Percentiles rank a stretch among this genome's conserved stretches.
phyloP scores from a whole-genome alignment of 2,329 filamentous ascomycete genomes.

The Xylaria sp. region DNA sequence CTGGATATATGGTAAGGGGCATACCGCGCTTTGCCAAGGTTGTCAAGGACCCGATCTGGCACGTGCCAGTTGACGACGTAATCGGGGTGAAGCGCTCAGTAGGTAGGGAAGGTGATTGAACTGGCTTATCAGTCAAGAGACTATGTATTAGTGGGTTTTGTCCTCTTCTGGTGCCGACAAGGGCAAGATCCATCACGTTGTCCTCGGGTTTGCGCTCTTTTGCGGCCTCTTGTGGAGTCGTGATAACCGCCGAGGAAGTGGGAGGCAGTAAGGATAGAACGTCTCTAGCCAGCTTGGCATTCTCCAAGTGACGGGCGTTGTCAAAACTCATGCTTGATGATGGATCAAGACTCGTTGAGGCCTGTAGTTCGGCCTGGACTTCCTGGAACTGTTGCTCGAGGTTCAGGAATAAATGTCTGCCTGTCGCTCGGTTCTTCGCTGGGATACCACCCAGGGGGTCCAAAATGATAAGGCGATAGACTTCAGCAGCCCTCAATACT shows the following conservation, averaged over 20 bases:
- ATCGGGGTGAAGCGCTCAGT: slow-evolving; percentile 53
- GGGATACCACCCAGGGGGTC: slow-evolving; percentile 85
- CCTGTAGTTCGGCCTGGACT: slow-evolving; percentile 57
- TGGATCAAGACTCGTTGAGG: slow-evolving; percentile 12
- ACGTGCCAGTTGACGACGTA: slow-evolving; percentile 33
- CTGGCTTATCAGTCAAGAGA: slow-evolving; percentile 87
- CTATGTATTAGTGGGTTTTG: slow-evolving; percentile 92
- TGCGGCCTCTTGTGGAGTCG: slow-evolving; percentile 78
- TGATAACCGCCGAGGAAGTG: slow-evolving; percentile 81
- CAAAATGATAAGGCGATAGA: slow-evolving; percentile 84
- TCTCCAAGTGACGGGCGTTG: slow-evolving; percentile 48
- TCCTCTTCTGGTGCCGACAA: slow-evolving; percentile 45
- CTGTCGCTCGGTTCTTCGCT: slow-evolving; percentile 53
- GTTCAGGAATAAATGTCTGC: slow-evolving; percentile 82
- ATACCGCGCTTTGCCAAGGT: slow-evolving; percentile 90
- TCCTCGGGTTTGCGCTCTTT: slow-evolving; percentile 40
- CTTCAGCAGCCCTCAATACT: slow-evolving; percentile 35
- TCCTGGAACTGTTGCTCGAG: slow-evolving; percentile 79
- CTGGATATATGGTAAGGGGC: slow-evolving; percentile 76
- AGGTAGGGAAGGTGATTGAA: slow-evolving; percentile 86
- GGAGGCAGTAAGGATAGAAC: slow-evolving; percentile 72
- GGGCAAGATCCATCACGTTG: slow-evolving; percentile 50
- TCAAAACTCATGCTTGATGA: slow-evolving; percentile 31
- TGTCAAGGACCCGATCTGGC: slow-evolving; percentile 45
- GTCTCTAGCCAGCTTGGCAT: slow-evolving; percentile 66